Conservation (phyloP, 805 yeast species). For the Kurtzmaniella fragi region DNA sequence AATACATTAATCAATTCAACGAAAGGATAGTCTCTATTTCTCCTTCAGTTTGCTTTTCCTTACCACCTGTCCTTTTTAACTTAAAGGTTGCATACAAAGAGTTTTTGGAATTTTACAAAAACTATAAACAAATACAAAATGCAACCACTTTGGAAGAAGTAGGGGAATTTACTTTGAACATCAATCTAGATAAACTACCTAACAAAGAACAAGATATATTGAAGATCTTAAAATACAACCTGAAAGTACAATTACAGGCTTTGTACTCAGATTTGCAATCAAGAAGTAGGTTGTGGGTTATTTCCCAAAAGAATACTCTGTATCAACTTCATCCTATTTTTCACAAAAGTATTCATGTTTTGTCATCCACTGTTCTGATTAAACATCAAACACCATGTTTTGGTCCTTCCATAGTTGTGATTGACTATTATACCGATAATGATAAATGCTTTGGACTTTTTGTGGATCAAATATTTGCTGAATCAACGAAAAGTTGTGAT, state of each 20-base stretch:
- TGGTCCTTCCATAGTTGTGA: slow-evolving; percentile 81
- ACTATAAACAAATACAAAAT: slow-evolving; percentile 16
- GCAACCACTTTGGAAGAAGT: slow-evolving; percentile 14
- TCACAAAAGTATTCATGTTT: slow-evolving; percentile 74
- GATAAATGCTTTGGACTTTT: slow-evolving; percentile 89
- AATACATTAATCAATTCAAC: slow-evolving; percentile 32
- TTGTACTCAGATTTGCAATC: slow-evolving; percentile 47
- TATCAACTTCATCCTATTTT: slow-evolving; percentile 40
- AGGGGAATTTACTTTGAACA: slow-evolving; percentile 18
- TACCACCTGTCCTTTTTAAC: slow-evolving; percentile 58
- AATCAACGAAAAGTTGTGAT: slow-evolving; percentile 63
- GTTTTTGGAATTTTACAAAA: slow-evolving; percentile 17
- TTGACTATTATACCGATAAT: slow-evolving; percentile 86
- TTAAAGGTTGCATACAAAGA: slow-evolving; percentile 49
- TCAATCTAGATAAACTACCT: slow-evolving; percentile 31
- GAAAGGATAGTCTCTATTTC: slow-evolving; percentile 71
- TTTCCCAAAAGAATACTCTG: slow-evolving; percentile 29
- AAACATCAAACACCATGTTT: slow-evolving; percentile 86
- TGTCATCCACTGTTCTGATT: slow-evolving; percentile 78
- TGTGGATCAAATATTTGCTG: slow-evolving; percentile 70
- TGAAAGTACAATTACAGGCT: slow-evolving; percentile 31
- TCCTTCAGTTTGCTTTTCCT: slow-evolving; percentile 72
- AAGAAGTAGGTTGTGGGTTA: slow-evolving; percentile 45
- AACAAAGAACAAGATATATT: slow-evolving; percentile 28
- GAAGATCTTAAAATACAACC: slow-evolving; percentile 30